Conservation (phyloP, 1,284 basidiomycete species). For the Trametes versicolor region DNA sequence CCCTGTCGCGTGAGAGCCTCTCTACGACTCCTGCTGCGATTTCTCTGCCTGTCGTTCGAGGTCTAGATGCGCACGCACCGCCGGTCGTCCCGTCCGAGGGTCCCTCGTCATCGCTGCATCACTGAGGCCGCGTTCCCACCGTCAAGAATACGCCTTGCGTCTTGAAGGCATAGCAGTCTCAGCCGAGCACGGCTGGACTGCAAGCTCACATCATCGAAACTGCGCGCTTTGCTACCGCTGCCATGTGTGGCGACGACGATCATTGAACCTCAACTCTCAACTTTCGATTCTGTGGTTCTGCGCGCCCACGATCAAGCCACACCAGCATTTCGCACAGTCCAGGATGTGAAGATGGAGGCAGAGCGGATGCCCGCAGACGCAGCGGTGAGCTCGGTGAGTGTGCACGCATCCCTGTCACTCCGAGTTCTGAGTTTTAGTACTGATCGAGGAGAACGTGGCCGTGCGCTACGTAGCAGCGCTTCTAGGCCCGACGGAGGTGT, state of each 20-base stretch:
- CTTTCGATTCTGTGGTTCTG: background rate
- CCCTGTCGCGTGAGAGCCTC: slow-evolving; percentile 13
- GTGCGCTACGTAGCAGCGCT: background rate
- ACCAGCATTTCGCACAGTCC: background rate
- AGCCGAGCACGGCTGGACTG: background rate
- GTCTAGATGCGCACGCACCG: background rate
- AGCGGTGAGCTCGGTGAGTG: background rate
- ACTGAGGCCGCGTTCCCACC: background rate
- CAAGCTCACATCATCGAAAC: background rate
- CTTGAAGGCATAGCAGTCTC: background rate
- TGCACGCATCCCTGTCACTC: background rate
- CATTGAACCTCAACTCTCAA: background rate
- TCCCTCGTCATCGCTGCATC: slow-evolving; percentile 5
- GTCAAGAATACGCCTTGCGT: background rate
- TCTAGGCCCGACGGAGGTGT: background rate
- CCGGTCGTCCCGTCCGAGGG: slow-evolving; percentile 7
- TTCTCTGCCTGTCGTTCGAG: background rate
- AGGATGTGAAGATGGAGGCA: background rate
- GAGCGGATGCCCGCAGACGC: background rate
- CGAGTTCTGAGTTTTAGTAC: background rate
- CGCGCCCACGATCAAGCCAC: background rate
- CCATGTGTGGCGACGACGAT: background rate
- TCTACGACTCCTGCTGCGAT: background rate
- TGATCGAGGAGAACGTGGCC: background rate
- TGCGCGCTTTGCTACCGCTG: background rate